Base-by-base conservation (phyloP, 2,329 filamentous ascomycete genomes). In the Mycosphaerella sp. region DNA sequence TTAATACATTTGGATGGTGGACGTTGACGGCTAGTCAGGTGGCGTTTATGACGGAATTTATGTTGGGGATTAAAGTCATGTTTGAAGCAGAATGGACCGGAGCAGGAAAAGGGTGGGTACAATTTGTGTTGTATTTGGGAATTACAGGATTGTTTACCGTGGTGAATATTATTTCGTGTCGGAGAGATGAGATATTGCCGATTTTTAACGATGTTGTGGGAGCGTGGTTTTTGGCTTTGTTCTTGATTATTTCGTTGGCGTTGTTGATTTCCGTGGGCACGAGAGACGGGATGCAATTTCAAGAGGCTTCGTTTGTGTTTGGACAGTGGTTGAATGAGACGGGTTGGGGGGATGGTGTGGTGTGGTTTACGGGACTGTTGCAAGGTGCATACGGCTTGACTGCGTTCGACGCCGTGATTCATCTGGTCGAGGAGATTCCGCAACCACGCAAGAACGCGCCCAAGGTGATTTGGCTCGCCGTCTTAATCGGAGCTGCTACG, bases 1-100 rank as follows among this genome's bases (percentile, higher is more conserved):
- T 81, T 62, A 82, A 82, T 65, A 80, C 75, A 0, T 81, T 81
- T 54, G 80, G 79, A 10, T 82, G 80, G 80, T 80, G 78, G 73
- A 76, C 78, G 0, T 65, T 82, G 54, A 77, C 76, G 0, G 80
- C 79, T 0, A 80, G 77, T 1, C 76, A 80, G 55, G 72, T 77
- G 23, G 79, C 78, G 10, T 82, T 82, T 61, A 81, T 82, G 78
- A 76, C 77, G 2, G 73, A 80, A 59, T 80, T 82, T 47, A 69
- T 81, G 52, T 69, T 82, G 5, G 74, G 76, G n/a, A 78, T 82
- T 72, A 80, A 79, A 67, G 67, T 76, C 31, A 72, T 81, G 67
- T 81, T 79, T 59, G 69, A 76, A 21, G 71, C 71, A 0, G 68
- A 74, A 10, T 81, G 76, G 78, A 56, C 67, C 3, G 75, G 74